Conservation (phyloP, 768 basidiomycete genomes). For the Suillus subalutaceus region DNA sequence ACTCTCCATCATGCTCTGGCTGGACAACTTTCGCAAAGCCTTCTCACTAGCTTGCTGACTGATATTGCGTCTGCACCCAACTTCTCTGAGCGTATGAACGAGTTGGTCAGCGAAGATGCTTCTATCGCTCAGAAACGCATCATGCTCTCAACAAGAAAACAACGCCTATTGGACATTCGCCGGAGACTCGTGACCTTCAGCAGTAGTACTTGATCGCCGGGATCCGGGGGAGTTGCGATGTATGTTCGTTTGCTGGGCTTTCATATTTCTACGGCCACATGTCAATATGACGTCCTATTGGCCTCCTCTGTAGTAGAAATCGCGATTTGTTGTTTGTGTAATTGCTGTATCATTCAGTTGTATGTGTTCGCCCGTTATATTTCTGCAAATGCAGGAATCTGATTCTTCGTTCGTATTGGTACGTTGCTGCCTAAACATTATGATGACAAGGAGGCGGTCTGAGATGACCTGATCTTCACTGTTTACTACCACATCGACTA, state of each 20-base stretch:
- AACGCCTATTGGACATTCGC: conserved; percentile 44
- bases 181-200: conserved; percentile 35
- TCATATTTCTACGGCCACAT: background rate
- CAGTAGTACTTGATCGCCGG: background rate
- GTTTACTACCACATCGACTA: conserved; percentile 31
- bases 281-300: background rate
- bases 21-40: conserved; percentile 33
- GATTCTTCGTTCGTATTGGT: background rate
- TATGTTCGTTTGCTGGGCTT: background rate
- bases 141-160: conserved; percentile 35
- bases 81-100: conserved; percentile 36
- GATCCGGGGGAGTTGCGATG: background rate
- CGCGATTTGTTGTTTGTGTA: background rate
- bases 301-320: background rate
- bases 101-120: conserved; percentile 52
- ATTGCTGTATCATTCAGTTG: background rate
- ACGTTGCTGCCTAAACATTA: background rate
- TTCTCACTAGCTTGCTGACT: conserved; percentile 38
- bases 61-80: conserved; percentile 17
- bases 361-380: background rate
- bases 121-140: conserved; percentile 35
- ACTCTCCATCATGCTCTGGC: conserved; percentile 45
- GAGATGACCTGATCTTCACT: background rate
- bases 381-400: background rate
- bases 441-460: background rate